A percentile compares a stretch with the other conserved stretches of the same genome.
Conservation (phyloP, 202 grass and related monocot species). For the Zizania palustris region DNA sequence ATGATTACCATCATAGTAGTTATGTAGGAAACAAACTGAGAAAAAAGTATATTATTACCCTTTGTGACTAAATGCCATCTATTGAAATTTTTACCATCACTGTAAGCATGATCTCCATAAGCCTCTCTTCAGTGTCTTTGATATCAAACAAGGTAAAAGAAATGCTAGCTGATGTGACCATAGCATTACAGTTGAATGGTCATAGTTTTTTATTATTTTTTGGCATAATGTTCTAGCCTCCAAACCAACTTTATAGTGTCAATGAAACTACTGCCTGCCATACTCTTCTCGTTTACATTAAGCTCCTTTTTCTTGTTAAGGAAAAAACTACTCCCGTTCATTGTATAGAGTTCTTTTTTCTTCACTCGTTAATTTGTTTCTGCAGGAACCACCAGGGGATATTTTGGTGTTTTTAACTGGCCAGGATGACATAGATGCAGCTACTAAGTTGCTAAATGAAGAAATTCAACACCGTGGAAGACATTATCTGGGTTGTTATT, state of each 20-base stretch:
- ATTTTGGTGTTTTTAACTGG: conserved; percentile 96
- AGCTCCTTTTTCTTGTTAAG: not conserved
- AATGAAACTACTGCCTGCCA: not conserved
- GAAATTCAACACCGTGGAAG: conserved; percentile 59
- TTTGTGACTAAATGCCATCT: conserved; percentile 19
- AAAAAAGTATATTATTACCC: conserved; percentile 30
- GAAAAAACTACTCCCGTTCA: not conserved
- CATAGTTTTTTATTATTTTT: not conserved
- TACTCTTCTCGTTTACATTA: not conserved
- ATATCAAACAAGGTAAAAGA: conserved; percentile 1
- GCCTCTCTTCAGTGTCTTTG: conserved; percentile 20
- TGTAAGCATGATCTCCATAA: not conserved
- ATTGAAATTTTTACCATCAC: conserved; percentile 1
- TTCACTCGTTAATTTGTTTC: not conserved
- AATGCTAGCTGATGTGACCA: not conserved
- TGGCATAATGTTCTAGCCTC: conserved; percentile 21
- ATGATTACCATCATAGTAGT: conserved; percentile 1
- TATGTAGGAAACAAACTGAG: not conserved
- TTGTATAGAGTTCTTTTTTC: not conserved
- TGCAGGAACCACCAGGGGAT: conserved; percentile 86
- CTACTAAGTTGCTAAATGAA: conserved; percentile 76
- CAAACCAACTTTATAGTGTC: not conserved
- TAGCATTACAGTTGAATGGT: not conserved
- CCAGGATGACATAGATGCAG: conserved; percentile 90
- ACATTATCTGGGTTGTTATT: conserved; percentile 58